These are phyloP conservation scores for Tulasnella calospora DNA, from an alignment of 768 basidiomycete genomes.

Conservation along the genomic window DNA sequence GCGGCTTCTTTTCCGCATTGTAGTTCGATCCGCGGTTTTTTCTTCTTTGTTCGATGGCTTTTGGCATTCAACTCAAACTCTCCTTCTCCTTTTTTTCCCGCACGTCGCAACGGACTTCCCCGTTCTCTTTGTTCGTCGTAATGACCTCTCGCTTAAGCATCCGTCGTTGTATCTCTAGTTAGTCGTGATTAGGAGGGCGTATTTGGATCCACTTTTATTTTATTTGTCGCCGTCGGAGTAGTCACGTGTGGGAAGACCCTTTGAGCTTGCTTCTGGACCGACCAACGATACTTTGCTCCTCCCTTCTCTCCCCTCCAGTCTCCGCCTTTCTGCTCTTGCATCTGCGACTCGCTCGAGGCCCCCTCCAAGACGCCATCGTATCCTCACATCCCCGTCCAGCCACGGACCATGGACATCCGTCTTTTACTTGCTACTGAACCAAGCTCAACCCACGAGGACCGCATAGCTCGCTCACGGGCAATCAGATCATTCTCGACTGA, in stretches of 20 bases:
- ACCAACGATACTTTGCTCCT: background rate
- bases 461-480: slow-evolving; percentile 15
- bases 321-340: slow-evolving; percentile 3
- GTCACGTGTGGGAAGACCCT: background rate
- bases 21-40: background rate
- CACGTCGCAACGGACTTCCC: background rate
- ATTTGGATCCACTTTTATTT: slow-evolving; percentile 8
- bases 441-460: slow-evolving; percentile 10
- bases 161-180: background rate
- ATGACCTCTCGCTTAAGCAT: background rate
- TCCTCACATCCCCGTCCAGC: slow-evolving; percentile 3
- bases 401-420: slow-evolving; percentile 22
- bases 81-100: slow-evolving; percentile 8
- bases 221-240: background rate
- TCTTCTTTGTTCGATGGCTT: background rate
- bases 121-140: background rate
- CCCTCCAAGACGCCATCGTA: background rate
- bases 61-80: background rate
- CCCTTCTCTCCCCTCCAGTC: slow-evolving; percentile 1
- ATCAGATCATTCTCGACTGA: slow-evolving; percentile 21
- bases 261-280: background rate
- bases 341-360: slow-evolving; percentile 1
- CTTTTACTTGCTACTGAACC: slow-evolving; percentile 22
- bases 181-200: background rate
- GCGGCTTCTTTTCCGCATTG: background rate